Evolutionary conservation across 441 rosid species (phyloP), one percentile per base, ranked within the genome.

Genomic region (Viola pubescens): DNA sequence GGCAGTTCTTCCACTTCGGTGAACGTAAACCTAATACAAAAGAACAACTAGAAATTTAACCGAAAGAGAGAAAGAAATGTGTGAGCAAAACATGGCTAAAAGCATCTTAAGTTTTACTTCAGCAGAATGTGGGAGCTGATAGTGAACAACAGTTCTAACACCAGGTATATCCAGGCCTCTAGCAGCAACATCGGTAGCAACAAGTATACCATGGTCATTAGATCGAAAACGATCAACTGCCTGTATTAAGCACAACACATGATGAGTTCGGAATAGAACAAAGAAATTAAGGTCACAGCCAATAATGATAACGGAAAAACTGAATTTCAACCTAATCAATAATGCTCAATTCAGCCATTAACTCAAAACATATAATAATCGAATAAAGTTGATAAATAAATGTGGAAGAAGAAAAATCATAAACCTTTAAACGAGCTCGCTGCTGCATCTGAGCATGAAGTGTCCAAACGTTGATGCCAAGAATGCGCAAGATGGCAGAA

Each of bases 1-100:
- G 66, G 99, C 97, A 62, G 95, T 90, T 74, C 99, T 82, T 54
- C 99, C 99, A 76, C 99, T 88, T 81, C 99, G 81, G 65, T 94
- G 99, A n/a, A 94, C 95, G 76, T 94, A 94, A 48, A 90, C 94
- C 99, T 90, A 65, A 70, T 52, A 56, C n/a, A 59, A 66, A 56
- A 52, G 5, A 26, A 69, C 61, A 14, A 39, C 55, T 37, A 63
- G 51, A 16, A 13, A 48, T 53, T 38, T 49, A 59, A 45, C 10
- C 34, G 40, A 54, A 9, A 55, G 48, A 10, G 48, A 10, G 49
- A 66, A 14, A 9, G 13, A 6, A 39, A 49, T 7, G 37, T n/a
- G 41, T 42, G 52, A 40, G 10, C 45, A 56, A 68, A 66, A 54
- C 37, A 64, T 13, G 40, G 38, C 11, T 11, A 49, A 59, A 54